Percentiles rank a stretch among this genome's conserved stretches.
These are phyloP conservation scores for Podospora fimiseda DNA, from an alignment of 495 filamentous ascomycete species.

Conservation along the genomic window DNA sequence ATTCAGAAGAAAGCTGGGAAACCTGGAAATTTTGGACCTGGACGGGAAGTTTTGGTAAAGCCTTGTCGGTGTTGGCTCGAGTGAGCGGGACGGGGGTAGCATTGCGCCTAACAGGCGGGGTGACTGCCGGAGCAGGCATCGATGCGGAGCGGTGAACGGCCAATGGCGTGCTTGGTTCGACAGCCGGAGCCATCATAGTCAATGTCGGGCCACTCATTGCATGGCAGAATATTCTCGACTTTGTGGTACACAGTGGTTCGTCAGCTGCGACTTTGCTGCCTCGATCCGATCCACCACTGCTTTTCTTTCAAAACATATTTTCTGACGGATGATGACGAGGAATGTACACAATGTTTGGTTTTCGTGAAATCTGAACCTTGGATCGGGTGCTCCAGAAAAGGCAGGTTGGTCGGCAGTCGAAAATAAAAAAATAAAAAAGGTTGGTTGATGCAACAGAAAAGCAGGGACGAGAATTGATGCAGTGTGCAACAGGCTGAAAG, in stretches of 20 bases:
- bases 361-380: background rate
- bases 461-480: background rate
- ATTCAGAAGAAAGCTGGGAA: constrained; percentile 7
- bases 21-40: background rate
- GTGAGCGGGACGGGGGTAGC: background rate
- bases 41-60: constrained; percentile 16
- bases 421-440: background rate
- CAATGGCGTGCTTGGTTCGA: constrained; percentile 28
- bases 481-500: constrained; percentile 3
- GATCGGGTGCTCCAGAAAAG: background rate
- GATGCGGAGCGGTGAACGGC: constrained; percentile 32
- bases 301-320: constrained; percentile 6
- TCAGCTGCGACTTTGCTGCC: constrained; percentile 14
- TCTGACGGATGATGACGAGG: constrained; percentile 6
- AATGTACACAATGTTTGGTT: background rate
- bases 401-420: background rate
- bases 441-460: background rate
- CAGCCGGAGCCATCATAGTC: constrained; percentile 36
- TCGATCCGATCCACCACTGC: constrained; percentile 5
- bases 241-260: constrained; percentile 15
- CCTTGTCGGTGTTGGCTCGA: constrained; percentile 9
- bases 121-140: constrained; percentile 9
- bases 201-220: constrained; percentile 41
- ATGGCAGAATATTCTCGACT: constrained; percentile 24
- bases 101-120: constrained; percentile 6